These are phyloP conservation scores for Ceratobasidium theobromae DNA, from an alignment of 1,284 basidiomycete species.

Conservation along the genomic window DNA sequence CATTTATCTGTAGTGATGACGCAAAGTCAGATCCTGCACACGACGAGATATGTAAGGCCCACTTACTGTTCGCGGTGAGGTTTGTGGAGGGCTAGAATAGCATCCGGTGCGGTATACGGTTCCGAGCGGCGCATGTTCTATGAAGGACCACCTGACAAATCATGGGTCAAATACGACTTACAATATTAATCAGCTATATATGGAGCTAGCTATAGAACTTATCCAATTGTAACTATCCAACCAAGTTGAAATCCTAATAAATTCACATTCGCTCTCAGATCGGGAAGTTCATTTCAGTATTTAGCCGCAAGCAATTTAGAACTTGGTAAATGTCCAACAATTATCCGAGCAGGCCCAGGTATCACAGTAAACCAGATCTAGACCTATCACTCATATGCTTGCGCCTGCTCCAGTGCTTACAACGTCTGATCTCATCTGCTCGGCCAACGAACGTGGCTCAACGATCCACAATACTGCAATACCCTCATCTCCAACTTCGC, in stretches of 20 bases:
- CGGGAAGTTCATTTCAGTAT: too few relatives aligned
- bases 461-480: conserved; percentile 67
- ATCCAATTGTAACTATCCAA: too few relatives aligned
- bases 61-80: conserved; percentile 31
- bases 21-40: not conserved
- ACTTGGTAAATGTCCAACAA: too few relatives aligned
- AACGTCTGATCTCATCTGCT: conserved; percentile 53
- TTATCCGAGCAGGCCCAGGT: too few relatives aligned
- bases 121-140: conserved; percentile 3
- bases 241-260: too few relatives aligned
- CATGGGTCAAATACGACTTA: too few relatives aligned
- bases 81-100: not conserved
- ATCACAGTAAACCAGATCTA: too few relatives aligned
- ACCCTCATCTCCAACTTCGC: conserved; percentile 27
- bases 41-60: not conserved
- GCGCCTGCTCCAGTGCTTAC: conserved; percentile 8
- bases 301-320: too few relatives aligned
- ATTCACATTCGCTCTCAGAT: too few relatives aligned
- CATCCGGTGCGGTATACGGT: conserved; percentile 7
- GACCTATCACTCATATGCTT: not conserved
- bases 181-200: too few relatives aligned
- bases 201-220: too few relatives aligned
- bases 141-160: conserved; percentile 14
- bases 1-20: conserved; percentile 19
- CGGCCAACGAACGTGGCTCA: conserved; percentile 72